A percentile compares a stretch with the other conserved stretches of the same genome.
Conservation (phyloP, 1,139 yeast genomes). For the Nadsonia starkeyi-henricii region DNA sequence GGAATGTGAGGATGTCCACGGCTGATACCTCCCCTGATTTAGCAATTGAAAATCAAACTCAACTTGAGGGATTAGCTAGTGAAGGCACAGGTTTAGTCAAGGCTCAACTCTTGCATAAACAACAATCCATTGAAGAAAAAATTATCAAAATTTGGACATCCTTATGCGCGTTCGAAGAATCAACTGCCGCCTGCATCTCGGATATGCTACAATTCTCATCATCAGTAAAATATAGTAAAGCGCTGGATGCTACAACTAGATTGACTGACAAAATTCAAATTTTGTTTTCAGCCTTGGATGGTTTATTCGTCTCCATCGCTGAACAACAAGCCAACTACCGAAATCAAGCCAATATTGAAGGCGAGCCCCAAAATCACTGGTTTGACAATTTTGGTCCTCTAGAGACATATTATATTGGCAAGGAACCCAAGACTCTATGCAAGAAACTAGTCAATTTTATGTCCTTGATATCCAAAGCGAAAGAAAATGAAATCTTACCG, state of each 20-base stretch:
- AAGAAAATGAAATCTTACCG: conserved; percentile 9
- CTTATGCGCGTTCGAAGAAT: conserved; percentile 79
- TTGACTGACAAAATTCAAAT: conserved; percentile 65
- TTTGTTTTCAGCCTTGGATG: conserved; percentile 63
- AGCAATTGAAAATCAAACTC: conserved; percentile 10
- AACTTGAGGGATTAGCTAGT: too few species aligned
- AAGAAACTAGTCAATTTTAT: conserved; percentile 31
- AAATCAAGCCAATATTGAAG: conserved; percentile 2
- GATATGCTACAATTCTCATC: conserved; percentile 86
- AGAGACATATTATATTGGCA: conserved; percentile 27
- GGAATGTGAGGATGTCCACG: conserved; percentile 74
- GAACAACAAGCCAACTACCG: conserved; percentile 5
- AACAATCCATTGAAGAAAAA: conserved; percentile 45
- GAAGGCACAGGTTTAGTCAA: too few species aligned
- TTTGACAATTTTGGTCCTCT: conserved; percentile 5
- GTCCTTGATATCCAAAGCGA: conserved; percentile 27
- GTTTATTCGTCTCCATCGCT: conserved; percentile 3
- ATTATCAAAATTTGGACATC: conserved; percentile 81
- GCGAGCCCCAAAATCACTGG: background rate
- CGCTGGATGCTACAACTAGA: conserved; percentile 59
- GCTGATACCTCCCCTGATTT: background rate
- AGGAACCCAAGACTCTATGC: conserved; percentile 79
- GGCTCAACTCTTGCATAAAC: conserved; percentile 42
- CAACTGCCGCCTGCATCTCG: conserved; percentile 81
- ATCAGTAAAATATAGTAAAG: conserved; percentile 55